Base-by-base conservation (phyloP, 148 eudicot species). In the Chenopodium berlandieri region DNA sequence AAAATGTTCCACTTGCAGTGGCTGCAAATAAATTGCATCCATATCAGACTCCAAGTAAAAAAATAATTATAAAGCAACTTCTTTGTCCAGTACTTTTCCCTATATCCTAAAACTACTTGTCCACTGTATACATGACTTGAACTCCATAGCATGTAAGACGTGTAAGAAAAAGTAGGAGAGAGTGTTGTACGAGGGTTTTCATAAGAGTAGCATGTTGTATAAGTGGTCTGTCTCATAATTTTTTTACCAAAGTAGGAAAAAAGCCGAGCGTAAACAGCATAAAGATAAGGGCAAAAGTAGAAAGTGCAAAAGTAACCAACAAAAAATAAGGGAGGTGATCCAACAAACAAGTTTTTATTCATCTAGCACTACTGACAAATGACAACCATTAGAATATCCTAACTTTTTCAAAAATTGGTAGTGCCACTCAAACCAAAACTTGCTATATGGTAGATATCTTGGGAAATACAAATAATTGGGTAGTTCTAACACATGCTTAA, bases 1-100 rank as follows among this genome's bases (percentile, higher is more conserved):
- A 85, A 91, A 96, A 74, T 96, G 99, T 65, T 94, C 97, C 87
- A 89, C 82, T 82, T 94, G 90, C 80, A 96, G 85, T 6, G 99
- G 99, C 99, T 96, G 93, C 82, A 82, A 88, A 68, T 82, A 76
- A 77, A 71, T 83, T 17, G 48, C 32, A 82, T 69, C 65, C 75
- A 79, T 11, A 68, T 82, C 83, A 86, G 82, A 64, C 71, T 76
- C 8, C 50, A 73, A 14, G 2, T 16, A 30, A 31, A 58, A 19
- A 32, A 12, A 27, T 27, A 25, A 80, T 60, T 25, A 56, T 52
- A 44, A 37, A 37, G 11, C 40, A 27, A 12, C 23, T 23, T 46
- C 25, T 73, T 72, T 37, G 40, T 73, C 77, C 23, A 62, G 23
- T 56, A 17, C 22, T 62, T 62, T 60, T 62, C 0, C n/a, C 25